Conservation (phyloP, 192 early-diverging fungal species). For the Podila epicladia region DNA sequence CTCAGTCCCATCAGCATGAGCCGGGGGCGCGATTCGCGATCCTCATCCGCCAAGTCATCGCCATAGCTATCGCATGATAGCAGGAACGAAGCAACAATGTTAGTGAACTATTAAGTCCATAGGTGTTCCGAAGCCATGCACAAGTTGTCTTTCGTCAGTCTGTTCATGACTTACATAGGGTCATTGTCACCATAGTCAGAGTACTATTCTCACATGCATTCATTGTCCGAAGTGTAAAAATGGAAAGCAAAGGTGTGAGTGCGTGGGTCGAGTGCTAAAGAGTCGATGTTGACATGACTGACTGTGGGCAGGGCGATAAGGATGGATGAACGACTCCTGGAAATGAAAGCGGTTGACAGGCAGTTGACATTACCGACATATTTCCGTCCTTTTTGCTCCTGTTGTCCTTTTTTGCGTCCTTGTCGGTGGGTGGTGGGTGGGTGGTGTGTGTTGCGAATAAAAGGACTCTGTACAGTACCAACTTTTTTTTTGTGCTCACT, state of each 20-base stretch:
- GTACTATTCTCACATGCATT: slow-evolving; percentile 16
- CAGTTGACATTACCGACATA: too few relatives aligned
- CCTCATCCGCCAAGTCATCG: slow-evolving; percentile 48
- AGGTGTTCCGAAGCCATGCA: background rate
- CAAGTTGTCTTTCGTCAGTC: background rate
- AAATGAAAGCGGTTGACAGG: too few relatives aligned
- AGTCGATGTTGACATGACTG: too few relatives aligned
- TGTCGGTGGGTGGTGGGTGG: too few relatives aligned
- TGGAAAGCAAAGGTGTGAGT: background rate
- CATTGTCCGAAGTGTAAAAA: background rate
- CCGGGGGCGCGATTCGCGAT: slow-evolving; percentile 49
- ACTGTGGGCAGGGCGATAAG: too few relatives aligned
- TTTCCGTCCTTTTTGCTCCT: too few relatives aligned
- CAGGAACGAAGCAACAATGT: background rate
- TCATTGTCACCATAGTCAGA: slow-evolving; percentile 52
- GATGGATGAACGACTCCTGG: too few relatives aligned
- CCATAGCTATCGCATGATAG: slow-evolving; percentile 28
- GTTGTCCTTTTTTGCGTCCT: too few relatives aligned
- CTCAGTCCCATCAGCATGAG: slow-evolving; percentile 51
- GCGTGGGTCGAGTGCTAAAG: background rate
- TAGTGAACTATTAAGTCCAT: background rate
- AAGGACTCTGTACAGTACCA: too few relatives aligned
- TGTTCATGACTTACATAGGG: slow-evolving; percentile 29
- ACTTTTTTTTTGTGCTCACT: too few relatives aligned
- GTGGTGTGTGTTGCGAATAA: too few relatives aligned